A percentile compares a stretch with the other conserved stretches of the same genome.
Conservation (phyloP, 2,329 filamentous ascomycete genomes). For the Diaporthe vexans region DNA sequence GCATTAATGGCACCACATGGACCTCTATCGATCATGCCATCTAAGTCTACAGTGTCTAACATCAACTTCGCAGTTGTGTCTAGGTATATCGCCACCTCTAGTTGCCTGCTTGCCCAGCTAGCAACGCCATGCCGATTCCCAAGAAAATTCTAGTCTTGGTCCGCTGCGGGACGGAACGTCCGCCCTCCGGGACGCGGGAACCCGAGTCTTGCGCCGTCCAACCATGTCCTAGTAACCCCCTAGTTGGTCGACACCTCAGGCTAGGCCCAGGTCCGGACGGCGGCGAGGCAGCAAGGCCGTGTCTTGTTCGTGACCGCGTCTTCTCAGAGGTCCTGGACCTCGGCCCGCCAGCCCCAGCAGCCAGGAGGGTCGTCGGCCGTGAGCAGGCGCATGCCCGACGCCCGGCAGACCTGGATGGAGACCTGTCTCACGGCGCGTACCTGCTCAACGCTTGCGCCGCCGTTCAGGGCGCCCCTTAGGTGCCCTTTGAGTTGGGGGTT, state of each 20-base stretch:
- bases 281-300: not conserved
- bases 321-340: constrained; percentile 57
- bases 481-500: constrained; percentile 68
- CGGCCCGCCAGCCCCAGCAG: constrained; percentile 62
- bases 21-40: not conserved
- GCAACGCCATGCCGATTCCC: not conserved
- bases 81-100: not conserved
- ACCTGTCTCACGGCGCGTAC: constrained; percentile 63
- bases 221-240: not conserved
- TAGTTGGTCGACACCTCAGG: not conserved
- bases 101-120: not conserved
- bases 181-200: constrained; percentile 5
- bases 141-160: constrained; percentile 14
- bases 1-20: not conserved
- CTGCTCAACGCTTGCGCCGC: constrained; percentile 62
- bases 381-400: constrained; percentile 60
- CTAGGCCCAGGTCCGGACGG: not conserved
- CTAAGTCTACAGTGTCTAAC: constrained; percentile 22
- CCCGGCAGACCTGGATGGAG: constrained; percentile 61
- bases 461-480: constrained; percentile 64
- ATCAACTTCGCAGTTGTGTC: not conserved
- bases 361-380: constrained; percentile 48
- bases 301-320: not conserved
- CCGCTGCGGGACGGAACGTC: constrained; percentile 37
- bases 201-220: not conserved